A percentile compares a stretch with the other conserved stretches of the same genome.
phyloP scores from a whole-genome alignment of 2,329 filamentous ascomycete species.

The Graphiopsis chlorocephala region DNA sequence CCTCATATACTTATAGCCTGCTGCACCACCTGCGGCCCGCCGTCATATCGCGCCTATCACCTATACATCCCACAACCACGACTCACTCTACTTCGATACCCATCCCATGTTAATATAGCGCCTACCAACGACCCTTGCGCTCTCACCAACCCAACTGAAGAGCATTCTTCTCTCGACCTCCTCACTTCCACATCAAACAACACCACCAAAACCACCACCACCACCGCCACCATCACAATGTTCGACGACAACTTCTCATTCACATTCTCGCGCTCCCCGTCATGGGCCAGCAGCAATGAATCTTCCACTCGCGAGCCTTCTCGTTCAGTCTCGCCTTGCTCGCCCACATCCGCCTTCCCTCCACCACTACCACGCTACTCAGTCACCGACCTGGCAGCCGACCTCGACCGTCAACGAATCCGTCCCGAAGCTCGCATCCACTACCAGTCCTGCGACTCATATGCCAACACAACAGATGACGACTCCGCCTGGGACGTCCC shows the following conservation, averaged over 20 bases:
- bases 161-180: neutral
- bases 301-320: constrained; percentile 26
- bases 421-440: constrained; percentile 30
- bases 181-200: neutral
- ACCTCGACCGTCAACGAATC: constrained; percentile 27
- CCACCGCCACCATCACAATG: constrained; percentile 20
- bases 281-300: constrained; percentile 24
- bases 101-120: neutral
- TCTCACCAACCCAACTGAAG: constrained; percentile 22
- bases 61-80: neutral
- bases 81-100: neutral
- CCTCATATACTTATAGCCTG: constrained; percentile 11
- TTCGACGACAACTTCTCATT: constrained; percentile 34
- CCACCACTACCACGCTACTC: constrained; percentile 25
- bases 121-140: neutral
- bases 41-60: constrained; percentile 14
- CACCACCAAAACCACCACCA: neutral
- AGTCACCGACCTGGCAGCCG: constrained; percentile 33
- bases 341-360: constrained; percentile 22
- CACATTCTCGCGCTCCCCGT: constrained; percentile 29
- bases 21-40: constrained; percentile 11
- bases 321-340: constrained; percentile 35
- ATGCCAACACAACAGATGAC: constrained; percentile 31
- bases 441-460: constrained; percentile 34
- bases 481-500: constrained; percentile 32